Evolutionary conservation across 2,329 filamentous ascomycete genomes (phyloP), one percentile per base, ranked within the genome.

Genomic region (Calonectria crousiana): DNA sequence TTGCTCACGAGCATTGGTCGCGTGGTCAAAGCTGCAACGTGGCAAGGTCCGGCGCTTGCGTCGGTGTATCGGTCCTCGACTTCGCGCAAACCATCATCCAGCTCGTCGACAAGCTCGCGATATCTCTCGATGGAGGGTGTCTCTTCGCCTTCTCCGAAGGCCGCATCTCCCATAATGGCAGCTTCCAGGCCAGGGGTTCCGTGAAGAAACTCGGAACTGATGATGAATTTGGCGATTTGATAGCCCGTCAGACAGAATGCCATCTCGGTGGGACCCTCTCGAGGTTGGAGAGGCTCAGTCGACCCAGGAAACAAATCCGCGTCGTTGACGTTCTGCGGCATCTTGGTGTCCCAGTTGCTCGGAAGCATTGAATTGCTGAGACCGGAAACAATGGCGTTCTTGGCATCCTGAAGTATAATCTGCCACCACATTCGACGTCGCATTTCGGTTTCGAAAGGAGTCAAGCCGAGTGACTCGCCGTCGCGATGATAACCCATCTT

Each of bases 371-470:
- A 87, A 75, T 89, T 87, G 72, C 86, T 90, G 30, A 92, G 86
- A 1, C 91, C 91, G 6, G 91, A 91, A 72, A 90, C 84, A 72
- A 92, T 83, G 52, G 90, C 90, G 70, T 89, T 89, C 76, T 90
- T 89, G 53, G 88, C 85, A 75, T 93, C 91, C 67, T 91, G 85
- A 70, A 92, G 84, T 64, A 91, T 86, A 32, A 93, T 88, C 79
- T 91, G 89, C 91, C 91, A 93, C 92, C 92, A 94, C 26, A 93
- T 86, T 9, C 92, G 87, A 53, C 92, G 86, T n/a, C 92, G 88
- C 87, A 94, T 93, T 80, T 94, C 92, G 3, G 89, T 90, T 78
- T 94, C 92, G 77, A 93, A 93, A 0, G 91, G 90, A 0, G 89
- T 86, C 2, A 93, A 84, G 2, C 88, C 89, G 8, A 92, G 84